A percentile compares a stretch with the other conserved stretches of the same genome.
Conservation (phyloP, 768 basidiomycete species). For the Kwoniella sp. region DNA sequence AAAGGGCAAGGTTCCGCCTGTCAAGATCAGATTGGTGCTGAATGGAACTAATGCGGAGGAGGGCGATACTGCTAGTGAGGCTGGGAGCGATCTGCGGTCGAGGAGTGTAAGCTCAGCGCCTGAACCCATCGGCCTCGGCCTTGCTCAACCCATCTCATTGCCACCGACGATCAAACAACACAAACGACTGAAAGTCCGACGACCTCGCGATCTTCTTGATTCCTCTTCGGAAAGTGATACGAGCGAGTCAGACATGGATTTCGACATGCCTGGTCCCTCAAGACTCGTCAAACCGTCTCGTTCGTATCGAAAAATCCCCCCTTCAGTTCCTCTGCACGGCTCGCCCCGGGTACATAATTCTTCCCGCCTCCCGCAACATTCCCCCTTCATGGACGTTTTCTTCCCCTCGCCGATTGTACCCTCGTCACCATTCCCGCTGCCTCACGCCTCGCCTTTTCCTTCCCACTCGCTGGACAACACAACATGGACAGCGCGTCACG, state of each 20-base stretch:
- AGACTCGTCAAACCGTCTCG: conserved; percentile 12
- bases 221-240: conserved; percentile 40
- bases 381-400: conserved; percentile 36
- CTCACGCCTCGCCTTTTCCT: conserved; percentile 44
- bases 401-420: conserved; percentile 27
- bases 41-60: conserved; percentile 15
- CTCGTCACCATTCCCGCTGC: conserved; percentile 21
- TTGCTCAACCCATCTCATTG: conserved; percentile 10
- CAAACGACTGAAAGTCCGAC: conserved; percentile 11
- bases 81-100: conserved; percentile 21
- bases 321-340: conserved; percentile 20
- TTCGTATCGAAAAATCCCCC: conserved; percentile 30
- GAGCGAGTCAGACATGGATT: conserved; percentile 42
- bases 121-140: conserved; percentile 13
- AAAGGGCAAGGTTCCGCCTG: conserved; percentile 19
- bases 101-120: conserved; percentile 20
- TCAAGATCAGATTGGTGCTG: conserved; percentile 33
- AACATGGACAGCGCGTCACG: conserved; percentile 40
- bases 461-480: conserved; percentile 52
- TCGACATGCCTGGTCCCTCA: conserved; percentile 27
- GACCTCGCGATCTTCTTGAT: conserved; percentile 27
- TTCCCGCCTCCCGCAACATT: conserved; percentile 22
- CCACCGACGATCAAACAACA: neutral
- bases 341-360: conserved; percentile 25
- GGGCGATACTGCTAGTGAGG: conserved; percentile 22